Evolutionary conservation across 495 filamentous ascomycete species (phyloP), one percentile per base, ranked within the genome.

Genomic region (Aspergillus taichungensis): DNA sequence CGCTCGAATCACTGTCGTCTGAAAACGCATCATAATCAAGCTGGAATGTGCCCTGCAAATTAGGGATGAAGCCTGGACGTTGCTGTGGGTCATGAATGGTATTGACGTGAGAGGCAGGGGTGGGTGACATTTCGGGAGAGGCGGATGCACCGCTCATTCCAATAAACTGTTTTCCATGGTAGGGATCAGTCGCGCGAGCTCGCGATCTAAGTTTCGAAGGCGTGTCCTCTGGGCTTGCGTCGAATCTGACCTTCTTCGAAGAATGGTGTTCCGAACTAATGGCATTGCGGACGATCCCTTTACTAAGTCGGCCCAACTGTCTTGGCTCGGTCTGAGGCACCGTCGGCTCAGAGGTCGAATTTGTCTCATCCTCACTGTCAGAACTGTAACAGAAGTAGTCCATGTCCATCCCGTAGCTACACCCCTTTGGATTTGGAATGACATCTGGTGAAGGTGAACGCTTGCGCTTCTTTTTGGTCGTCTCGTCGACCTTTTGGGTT

Each of bases 391-490:
- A 53, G 43, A 75, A 75, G 37, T 66, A 75, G n/a, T 64, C 60
- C 29, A 57, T 42, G 39, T 71, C 52, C 55, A 75, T 50, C 7
- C 71, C 69, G 50, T 68, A 75, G 34, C 69, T 69, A 28, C 56
- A 64, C 12, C 62, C 68, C 13, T 49, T 39, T 9, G 71, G 71
- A 46, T 72, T 71, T 0, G 71, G 70, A 37, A 73, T 75, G 1
- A 59, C 50, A 43, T 70, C 66, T 12, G 71, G 71, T 28, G 69
- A 71, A 3, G 57, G 51, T n/a, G 42, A 40, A 7, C 63, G 63
- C 50, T 68, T 68, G 41, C 71, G 66, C 53, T 73, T 73, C 45
- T 57, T 62, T 24, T 50, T 30, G 13, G 13, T 12, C n/a, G 45
- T 41, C 7, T 49, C 14, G 7, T n/a, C 42, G 30, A 37, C 27